Base-by-base conservation (phyloP, 345 rosid genomes). In the Physaria fendleri region DNA sequence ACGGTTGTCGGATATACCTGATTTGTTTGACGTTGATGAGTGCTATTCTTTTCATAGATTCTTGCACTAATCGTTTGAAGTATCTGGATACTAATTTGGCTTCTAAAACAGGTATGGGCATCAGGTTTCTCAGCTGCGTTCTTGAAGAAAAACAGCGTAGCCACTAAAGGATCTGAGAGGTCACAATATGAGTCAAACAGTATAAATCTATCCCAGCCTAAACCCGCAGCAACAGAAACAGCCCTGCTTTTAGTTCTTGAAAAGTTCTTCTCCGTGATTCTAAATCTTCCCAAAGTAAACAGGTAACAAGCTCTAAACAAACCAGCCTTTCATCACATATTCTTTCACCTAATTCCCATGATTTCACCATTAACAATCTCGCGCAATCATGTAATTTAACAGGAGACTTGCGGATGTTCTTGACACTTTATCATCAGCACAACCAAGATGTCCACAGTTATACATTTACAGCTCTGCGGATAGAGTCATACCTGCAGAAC, bases 391-490 rank as follows among this genome's bases (percentile, higher is more conserved):
- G 12, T 21, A 5, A 4, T 40, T 1, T 46, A 53, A 48, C 91
- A 92, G 98, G 97, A 80, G 98, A 78, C 89, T 92, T 3, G 43
- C 83, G 2, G 78, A 78, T 65, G 95, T 94, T 51, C 28, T 82
- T 34, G 79, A 71, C 13, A 65, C 87, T 53, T 59, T 94, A 65
- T 82, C 90, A 32, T 74, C 92, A 3, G 63, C 66, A 76, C 99
- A 90, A 58, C 99, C 99, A 9, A 75, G 64, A 42, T 94, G 99
- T 62, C 97, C 99, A 2, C 99, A 94, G 67, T 71, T 94, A 43
- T 94, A 94, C 65, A 90, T 94, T 2, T 94, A 94, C 72, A 94
- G 99, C 81, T 77, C 96, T 1, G 96, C 99, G 2, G 99, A 94
- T 58, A 78, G 87, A 75, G 95, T 94, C 23, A 94, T 94, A 59